phyloP scores from a whole-genome alignment of 1,284 basidiomycete genomes.

The Ganoderma lucidum region DNA sequence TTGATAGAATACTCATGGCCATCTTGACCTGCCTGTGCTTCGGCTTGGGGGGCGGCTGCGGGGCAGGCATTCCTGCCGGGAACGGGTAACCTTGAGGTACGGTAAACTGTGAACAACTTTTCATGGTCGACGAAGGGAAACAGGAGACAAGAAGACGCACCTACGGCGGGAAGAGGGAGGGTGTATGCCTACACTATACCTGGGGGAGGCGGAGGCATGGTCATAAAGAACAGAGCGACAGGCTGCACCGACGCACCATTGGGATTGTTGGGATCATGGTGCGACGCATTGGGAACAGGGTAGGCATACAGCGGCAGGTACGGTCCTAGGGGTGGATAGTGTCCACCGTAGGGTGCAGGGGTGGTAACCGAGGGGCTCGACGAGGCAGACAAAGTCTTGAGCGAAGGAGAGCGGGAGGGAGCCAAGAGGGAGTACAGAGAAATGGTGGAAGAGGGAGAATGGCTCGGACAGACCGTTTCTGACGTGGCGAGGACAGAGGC shows the following conservation, averaged over 20 bases:
- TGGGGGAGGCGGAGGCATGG: conserved; percentile 55
- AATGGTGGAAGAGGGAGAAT: too few species aligned
- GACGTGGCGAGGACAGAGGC: too few species aligned
- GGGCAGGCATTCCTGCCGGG: conserved; percentile 35
- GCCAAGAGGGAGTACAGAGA: too few species aligned
- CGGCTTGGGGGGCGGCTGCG: conserved; percentile 46
- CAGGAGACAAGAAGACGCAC: conserved; percentile 42
- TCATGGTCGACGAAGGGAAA: conserved; percentile 19
- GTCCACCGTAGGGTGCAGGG: conserved; percentile 50
- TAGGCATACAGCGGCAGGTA: conserved; percentile 59
- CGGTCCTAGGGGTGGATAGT: conserved; percentile 53
- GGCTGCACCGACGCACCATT: conserved; percentile 47
- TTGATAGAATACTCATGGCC: conserved; percentile 62
- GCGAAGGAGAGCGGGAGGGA: too few species aligned
- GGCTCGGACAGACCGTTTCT: too few species aligned
- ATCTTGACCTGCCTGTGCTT: conserved; percentile 92
- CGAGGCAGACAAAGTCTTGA: conserved; percentile 24
- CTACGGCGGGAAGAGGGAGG: conserved; percentile 52
- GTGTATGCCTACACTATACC: conserved; percentile 73
- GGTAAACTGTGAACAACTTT: neutral
- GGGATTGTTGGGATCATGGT: conserved; percentile 54
- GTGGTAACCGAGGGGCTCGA: conserved; percentile 44
- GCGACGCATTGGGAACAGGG: conserved; percentile 47
- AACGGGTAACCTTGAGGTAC: conserved; percentile 44
- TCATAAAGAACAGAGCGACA: conserved; percentile 56